A percentile compares a stretch with the other conserved stretches of the same genome.
Evolutionary conservation across 2,329 filamentous ascomycete species (phyloP).

Genomic region (Thermothelomyces thermophilus): DNA sequence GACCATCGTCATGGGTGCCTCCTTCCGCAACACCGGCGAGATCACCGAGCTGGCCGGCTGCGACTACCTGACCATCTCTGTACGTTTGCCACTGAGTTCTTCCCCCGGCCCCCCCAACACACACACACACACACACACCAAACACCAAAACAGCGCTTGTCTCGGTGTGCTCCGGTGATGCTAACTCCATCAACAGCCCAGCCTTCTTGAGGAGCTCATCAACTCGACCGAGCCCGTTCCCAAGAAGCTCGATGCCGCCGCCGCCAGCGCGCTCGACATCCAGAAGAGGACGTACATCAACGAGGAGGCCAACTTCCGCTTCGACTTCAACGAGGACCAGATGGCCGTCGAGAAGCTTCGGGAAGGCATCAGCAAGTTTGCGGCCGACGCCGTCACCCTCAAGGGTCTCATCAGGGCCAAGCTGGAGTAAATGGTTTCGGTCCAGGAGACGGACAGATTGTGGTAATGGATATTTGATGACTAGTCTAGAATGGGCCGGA

Average conservation of each 20-base stretch:
- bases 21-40: slow-evolving; percentile 93
- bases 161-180: no score
- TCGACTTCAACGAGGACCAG: slow-evolving; percentile 99
- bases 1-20: slow-evolving; percentile 99
- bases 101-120: no score
- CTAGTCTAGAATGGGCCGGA: slow-evolving; percentile 3
- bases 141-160: no score
- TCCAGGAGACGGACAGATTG: slow-evolving; percentile 30
- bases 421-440: slow-evolving; percentile 43
- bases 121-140: no score
- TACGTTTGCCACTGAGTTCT: slow-evolving; percentile 48
- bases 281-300: slow-evolving; percentile 87
- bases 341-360: slow-evolving; percentile 99
- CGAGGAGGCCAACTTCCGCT: slow-evolving; percentile 87
- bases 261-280: slow-evolving; percentile 63
- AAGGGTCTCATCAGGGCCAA: slow-evolving; percentile 89
- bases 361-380: slow-evolving; percentile 99
- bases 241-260: slow-evolving; percentile 79
- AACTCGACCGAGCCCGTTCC: slow-evolving; percentile 77
- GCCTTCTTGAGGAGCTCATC: slow-evolving; percentile 87
- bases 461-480: slow-evolving; percentile 1
- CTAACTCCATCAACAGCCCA: slow-evolving; percentile 51
- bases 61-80: slow-evolving; percentile 97
- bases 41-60: slow-evolving; percentile 97
- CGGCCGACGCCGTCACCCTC: slow-evolving; percentile 87